A percentile compares a stretch with the other conserved stretches of the same genome.
Evolutionary conservation across 192 early-diverging fungal species (phyloP).

Genomic region (Gigaspora rosea): DNA sequence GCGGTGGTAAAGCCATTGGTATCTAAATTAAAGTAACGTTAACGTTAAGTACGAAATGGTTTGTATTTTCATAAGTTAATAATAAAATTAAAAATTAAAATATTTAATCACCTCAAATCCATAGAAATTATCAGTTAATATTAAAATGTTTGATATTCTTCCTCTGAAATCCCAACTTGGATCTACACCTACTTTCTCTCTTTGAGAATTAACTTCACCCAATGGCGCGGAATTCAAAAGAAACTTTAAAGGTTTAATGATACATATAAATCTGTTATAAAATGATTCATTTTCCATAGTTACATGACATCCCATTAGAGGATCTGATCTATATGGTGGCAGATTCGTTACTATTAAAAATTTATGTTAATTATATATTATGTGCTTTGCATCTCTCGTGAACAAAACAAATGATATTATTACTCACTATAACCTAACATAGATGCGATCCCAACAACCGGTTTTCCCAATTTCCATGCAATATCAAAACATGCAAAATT

Average conservation of each 20-base stretch:
- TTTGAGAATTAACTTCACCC: background rate
- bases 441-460: background rate
- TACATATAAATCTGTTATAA: slow-evolving; percentile 2
- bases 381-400: background rate
- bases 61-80: no score
- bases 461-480: slow-evolving; percentile 22
- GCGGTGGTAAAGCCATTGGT: background rate
- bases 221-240: background rate
- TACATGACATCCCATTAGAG: slow-evolving; percentile 16
- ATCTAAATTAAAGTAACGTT: background rate
- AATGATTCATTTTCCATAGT: slow-evolving; percentile 22
- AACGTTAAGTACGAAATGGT: no score
- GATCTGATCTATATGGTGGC: slow-evolving; percentile 21
- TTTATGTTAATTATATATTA: background rate
- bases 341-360: background rate
- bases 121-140: slow-evolving; percentile 22
- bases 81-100: background rate
- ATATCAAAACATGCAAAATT: slow-evolving; percentile 15
- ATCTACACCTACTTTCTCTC: background rate
- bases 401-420: background rate
- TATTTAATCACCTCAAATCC: slow-evolving; percentile 18
- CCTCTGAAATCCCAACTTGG: background rate
- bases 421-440: background rate
- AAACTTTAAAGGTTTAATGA: background rate
- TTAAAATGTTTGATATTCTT: background rate